These are phyloP conservation scores for Phaeolepiota aurea DNA, from an alignment of 768 basidiomycete species.

Conservation along the genomic window DNA sequence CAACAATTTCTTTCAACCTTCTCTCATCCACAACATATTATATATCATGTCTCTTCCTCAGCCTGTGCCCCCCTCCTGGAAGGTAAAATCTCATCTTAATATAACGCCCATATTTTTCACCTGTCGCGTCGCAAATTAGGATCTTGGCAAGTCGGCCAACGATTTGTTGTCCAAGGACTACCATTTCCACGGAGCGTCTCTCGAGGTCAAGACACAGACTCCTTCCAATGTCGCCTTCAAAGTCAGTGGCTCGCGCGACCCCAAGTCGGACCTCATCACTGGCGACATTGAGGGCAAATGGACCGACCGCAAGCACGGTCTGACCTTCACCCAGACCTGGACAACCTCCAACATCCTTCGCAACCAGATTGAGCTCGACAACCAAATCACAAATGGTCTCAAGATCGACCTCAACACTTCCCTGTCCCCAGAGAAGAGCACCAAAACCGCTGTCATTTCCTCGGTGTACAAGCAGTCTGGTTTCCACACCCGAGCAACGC, in stretches of 20 bases:
- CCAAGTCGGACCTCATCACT: slow-evolving; percentile 61
- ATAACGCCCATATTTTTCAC: not conserved
- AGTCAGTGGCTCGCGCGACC: slow-evolving; percentile 77
- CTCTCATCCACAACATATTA: slow-evolving; percentile 7
- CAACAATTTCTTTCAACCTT: not conserved
- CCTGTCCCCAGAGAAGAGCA: slow-evolving; percentile 79
- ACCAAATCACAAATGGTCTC: slow-evolving; percentile 94
- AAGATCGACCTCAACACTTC: slow-evolving; percentile 87
- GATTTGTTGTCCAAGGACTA: slow-evolving; percentile 93
- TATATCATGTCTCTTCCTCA: slow-evolving; percentile 81
- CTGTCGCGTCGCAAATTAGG: slow-evolving; percentile 32
- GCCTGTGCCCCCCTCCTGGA: slow-evolving; percentile 96
- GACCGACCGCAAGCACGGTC: slow-evolving; percentile 83
- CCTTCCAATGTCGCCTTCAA: slow-evolving; percentile 91
- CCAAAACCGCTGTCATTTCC: slow-evolving; percentile 77
- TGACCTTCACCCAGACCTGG: slow-evolving; percentile 94
- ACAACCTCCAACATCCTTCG: slow-evolving; percentile 90
- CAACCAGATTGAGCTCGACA: slow-evolving; percentile 89
- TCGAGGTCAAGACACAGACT: slow-evolving; percentile 86
- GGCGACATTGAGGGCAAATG: slow-evolving; percentile 97
- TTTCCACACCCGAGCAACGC: slow-evolving; percentile 81
- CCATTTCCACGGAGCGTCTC: slow-evolving; percentile 60
- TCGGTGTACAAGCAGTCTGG: slow-evolving; percentile 94
- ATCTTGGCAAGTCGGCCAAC: slow-evolving; percentile 94
- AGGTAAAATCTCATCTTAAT: slow-evolving; percentile 39